A percentile compares a stretch with the other conserved stretches of the same genome.
Conservation (phyloP, 2,329 filamentous ascomycete genomes). For the Scorias spongiosa region DNA sequence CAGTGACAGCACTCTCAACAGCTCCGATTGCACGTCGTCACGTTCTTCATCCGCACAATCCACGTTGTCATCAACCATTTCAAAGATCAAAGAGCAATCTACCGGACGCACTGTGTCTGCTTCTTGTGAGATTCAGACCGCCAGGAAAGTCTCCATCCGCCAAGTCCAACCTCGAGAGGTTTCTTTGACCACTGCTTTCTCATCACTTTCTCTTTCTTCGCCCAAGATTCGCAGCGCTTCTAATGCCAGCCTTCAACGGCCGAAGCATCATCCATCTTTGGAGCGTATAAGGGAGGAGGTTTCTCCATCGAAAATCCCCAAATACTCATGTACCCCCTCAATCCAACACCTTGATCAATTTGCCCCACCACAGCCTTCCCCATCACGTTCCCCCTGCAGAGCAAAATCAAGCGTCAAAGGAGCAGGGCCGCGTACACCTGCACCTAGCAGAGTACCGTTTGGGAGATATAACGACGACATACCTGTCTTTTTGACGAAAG, state of each 20-base stretch:
- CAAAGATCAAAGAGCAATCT: not conserved
- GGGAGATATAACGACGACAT: slow-evolving; percentile 25
- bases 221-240: slow-evolving; percentile 3
- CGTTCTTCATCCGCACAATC: slow-evolving; percentile 3
- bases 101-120: not conserved
- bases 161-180: slow-evolving; percentile 10
- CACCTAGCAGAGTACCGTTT: slow-evolving; percentile 5
- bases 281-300: slow-evolving; percentile 16
- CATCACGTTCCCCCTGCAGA: slow-evolving; percentile 15
- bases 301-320: slow-evolving; percentile 21
- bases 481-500: slow-evolving; percentile 56
- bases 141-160: not conserved
- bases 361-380: slow-evolving; percentile 13
- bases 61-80: slow-evolving; percentile 1
- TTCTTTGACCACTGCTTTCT: slow-evolving; percentile 16
- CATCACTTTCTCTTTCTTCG: slow-evolving; percentile 12
- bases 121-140: not conserved
- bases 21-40: slow-evolving; percentile 2
- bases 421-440: slow-evolving; percentile 13
- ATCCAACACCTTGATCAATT: slow-evolving; percentile 17
- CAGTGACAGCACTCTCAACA: slow-evolving; percentile 5
- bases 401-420: slow-evolving; percentile 9
- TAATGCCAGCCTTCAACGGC: slow-evolving; percentile 4
- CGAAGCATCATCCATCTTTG: slow-evolving; percentile 15
- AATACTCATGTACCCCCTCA: slow-evolving; percentile 16